Evolutionary conservation across 73 alveolate genomes (phyloP).

Genomic region (Tetrahymena malaccensis): DNA sequence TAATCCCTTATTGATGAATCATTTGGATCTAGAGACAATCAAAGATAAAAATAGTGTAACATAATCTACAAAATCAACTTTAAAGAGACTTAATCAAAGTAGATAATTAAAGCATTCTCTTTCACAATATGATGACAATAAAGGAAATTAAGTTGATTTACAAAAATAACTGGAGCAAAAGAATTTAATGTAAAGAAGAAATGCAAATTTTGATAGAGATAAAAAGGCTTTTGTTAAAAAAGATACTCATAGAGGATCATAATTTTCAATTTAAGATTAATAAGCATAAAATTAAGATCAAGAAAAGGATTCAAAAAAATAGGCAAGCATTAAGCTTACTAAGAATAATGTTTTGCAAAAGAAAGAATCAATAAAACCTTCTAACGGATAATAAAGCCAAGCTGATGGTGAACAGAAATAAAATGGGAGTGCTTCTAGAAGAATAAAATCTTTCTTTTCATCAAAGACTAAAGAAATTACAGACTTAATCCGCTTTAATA

Average conservation of each 20-base stretch:
- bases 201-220: not conserved
- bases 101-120: not conserved
- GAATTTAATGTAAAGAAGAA: not conserved
- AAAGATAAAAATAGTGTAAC: not conserved
- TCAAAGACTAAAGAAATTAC: not conserved
- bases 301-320: not conserved
- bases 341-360: not conserved
- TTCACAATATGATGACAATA: not conserved
- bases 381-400: not conserved
- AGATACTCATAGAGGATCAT: not conserved
- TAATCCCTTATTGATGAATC: not conserved
- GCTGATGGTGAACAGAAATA: not conserved
- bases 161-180: not conserved
- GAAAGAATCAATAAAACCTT: not conserved
- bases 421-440: not conserved
- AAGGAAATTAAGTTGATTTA: not conserved
- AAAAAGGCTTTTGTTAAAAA: not conserved
- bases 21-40: not conserved
- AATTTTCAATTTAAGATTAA: not conserved
- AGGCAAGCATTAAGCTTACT: not conserved
- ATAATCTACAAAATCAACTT: not conserved
- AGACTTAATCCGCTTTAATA: not conserved
- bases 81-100: not conserved
- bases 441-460: not conserved
- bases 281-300: not conserved